Percentiles rank a stretch among this genome's conserved stretches.
These are phyloP conservation scores for Jacaranda mimosifolia DNA, from an alignment of 257 asterid genomes.

Conservation along the genomic window DNA sequence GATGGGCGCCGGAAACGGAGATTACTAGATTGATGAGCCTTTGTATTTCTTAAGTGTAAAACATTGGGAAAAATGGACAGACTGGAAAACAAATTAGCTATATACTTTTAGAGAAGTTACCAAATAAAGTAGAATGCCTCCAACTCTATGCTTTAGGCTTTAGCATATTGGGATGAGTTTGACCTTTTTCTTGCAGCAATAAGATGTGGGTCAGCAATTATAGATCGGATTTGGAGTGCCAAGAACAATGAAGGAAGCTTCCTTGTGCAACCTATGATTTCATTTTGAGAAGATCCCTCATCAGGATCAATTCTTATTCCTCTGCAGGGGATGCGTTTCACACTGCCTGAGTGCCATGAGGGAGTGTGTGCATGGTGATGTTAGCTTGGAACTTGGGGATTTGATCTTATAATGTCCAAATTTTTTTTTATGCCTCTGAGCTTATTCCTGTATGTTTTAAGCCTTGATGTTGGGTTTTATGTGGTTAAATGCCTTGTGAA, in stretches of 20 bases:
- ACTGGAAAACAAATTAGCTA: conserved; percentile 11
- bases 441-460: neutral
- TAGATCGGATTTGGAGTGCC: neutral
- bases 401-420: neutral
- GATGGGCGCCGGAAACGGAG: conserved; percentile 14
- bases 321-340: no score
- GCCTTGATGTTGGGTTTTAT: neutral
- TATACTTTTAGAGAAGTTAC: neutral
- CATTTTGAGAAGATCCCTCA: neutral
- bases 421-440: neutral
- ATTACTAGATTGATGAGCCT: conserved; percentile 27
- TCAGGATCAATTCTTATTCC: neutral
- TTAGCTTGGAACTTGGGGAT: neutral
- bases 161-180: conserved; percentile 15
- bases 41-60: neutral
- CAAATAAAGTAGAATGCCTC: neutral
- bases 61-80: neutral
- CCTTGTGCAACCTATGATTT: neutral
- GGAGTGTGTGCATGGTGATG: no score
- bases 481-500: neutral
- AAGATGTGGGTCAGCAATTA: neutral
- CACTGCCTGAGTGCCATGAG: no score
- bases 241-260: conserved; percentile 9
- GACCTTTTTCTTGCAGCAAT: conserved; percentile 7
- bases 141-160: neutral